Evolutionary conservation across 2,329 filamentous ascomycete genomes (phyloP), one percentile per base, ranked within the genome.

Genomic region (Phialophora chinensis): DNA sequence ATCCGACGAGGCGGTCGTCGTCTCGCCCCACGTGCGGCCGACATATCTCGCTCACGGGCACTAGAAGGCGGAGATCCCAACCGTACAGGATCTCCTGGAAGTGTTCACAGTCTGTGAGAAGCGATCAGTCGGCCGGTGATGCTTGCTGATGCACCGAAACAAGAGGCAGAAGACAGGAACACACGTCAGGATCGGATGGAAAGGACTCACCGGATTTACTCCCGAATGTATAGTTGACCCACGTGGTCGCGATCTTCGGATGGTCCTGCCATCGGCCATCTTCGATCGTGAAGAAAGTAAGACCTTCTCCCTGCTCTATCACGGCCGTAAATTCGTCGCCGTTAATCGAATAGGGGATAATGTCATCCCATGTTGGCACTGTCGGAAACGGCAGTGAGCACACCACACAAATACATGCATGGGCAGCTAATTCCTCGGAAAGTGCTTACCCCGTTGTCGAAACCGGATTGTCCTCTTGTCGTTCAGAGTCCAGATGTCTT

Each of bases 401-500:
- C 42, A 23, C 8, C 25, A 60, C n/a, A 14, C 23, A 7, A 17
- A 23, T 33, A 3, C 25, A 60, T 12, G 29, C 10, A 27, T 12
- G n/a, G 38, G 25, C 8, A 6, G 25, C 12, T n/a, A 20, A 25
- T 50, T 44, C 6, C 33, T n/a, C 8, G 38, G 27, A 62, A 55
- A 38, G 44, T n/a, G 29, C 62, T 29, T 25, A 65, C 62, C 56
- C 47, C 62, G 55, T 20, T 65, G 62, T 12, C 55, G 47, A 27
- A 65, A 60, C 17, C 62, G 62, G 25, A 65, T 65, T 1, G 62
- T 65, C 49, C 44, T 54, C 49, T 65, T 42, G 33, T 65, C 35
- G 25, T 65, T 65, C 20, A 65, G 23, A 7, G 62, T 65, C 62
- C 62, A 65, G 27, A 65, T 60, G 35, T 65, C 62, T 31, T 59